Base-by-base conservation (phyloP, 108 stramenopile species). In the Asterionellopsis glacialis region DNA sequence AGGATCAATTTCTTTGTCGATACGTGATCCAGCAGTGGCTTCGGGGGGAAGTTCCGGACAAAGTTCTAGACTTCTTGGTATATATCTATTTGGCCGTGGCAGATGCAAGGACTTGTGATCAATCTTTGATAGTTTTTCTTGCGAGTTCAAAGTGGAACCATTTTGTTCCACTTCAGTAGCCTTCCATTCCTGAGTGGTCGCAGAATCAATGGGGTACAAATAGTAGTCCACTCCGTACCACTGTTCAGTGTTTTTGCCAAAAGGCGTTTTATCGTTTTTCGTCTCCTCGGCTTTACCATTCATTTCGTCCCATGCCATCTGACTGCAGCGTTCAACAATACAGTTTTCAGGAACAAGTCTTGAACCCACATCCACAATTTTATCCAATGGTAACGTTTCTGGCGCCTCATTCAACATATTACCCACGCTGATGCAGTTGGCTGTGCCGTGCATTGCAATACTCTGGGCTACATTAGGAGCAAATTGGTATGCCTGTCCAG, bases 211-310 rank as follows among this genome's bases (percentile, higher is more conserved):
- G 22, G 75, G 69, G 21, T 80, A 70, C 0, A 87, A 40, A 61
- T 71, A 75, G 44, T 90, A 94, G 24, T 88, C 83, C 18, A 90
- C 74, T 11, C 69, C 83, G 64, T 90, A 94, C 88, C 88, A 94
- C 57, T 74, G 62, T 67, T 94, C 92, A 9, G 42, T 76, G 39
- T 76, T 63, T 48, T 65, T 67, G 40, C 74, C 72, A 61, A 82
- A 51, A 33, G 33, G 33, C 2, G 33, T 5, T 33, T 2, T 7
- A 5, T 33, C 33, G 33, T 2, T 33, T 2, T 33, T 33, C 44
- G 42, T 54, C 63, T 48, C 47, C 38, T 25, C 26, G 25, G 12
- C 40, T 11, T 63, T 23, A n/a, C 27, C 53, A 53, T 65, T 47
- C 40, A 72, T 65, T 55, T 88, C 83, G 11, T 77, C 64, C 82